phyloP scores from a whole-genome alignment of 2,329 filamentous ascomycete genomes.

The Venturiaceae sp. region DNA sequence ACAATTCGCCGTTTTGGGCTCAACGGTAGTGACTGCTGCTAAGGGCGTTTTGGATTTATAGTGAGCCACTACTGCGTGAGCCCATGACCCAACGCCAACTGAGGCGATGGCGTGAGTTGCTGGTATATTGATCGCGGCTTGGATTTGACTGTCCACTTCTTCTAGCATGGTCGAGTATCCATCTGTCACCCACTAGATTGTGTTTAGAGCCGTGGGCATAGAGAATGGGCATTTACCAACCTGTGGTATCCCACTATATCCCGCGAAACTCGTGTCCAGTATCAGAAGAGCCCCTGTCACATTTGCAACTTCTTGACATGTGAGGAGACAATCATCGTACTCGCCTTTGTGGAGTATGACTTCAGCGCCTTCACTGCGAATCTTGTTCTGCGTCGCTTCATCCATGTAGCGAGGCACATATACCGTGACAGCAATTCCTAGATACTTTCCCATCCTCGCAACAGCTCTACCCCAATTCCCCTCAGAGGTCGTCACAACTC shows the following conservation, averaged over 20 bases:
- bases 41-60: conserved; percentile 40
- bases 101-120: conserved; percentile 50
- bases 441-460: conserved; percentile 53
- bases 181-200: conserved; percentile 59
- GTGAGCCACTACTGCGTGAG: conserved; percentile 57
- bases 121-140: conserved; percentile 21
- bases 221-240: conserved; percentile 21
- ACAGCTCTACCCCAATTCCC: conserved; percentile 71
- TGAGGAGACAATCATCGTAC: conserved; percentile 55
- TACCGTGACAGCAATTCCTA: conserved; percentile 47
- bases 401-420: conserved; percentile 55
- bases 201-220: background rate
- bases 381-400: conserved; percentile 40
- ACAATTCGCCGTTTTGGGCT: conserved; percentile 56
- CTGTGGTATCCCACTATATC: conserved; percentile 55
- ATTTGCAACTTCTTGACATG: conserved; percentile 35
- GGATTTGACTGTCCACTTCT: conserved; percentile 56
- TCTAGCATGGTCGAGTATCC: conserved; percentile 65
- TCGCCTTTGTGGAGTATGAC: conserved; percentile 46
- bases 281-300: conserved; percentile 43
- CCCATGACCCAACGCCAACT: conserved; percentile 64
- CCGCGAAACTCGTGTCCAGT: conserved; percentile 58
- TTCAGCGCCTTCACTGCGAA: conserved; percentile 52
- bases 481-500: conserved; percentile 57
- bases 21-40: conserved; percentile 52